These are phyloP conservation scores for Clonostachys sp. DNA, from an alignment of 2,329 filamentous ascomycete species.

Conservation along the genomic window DNA sequence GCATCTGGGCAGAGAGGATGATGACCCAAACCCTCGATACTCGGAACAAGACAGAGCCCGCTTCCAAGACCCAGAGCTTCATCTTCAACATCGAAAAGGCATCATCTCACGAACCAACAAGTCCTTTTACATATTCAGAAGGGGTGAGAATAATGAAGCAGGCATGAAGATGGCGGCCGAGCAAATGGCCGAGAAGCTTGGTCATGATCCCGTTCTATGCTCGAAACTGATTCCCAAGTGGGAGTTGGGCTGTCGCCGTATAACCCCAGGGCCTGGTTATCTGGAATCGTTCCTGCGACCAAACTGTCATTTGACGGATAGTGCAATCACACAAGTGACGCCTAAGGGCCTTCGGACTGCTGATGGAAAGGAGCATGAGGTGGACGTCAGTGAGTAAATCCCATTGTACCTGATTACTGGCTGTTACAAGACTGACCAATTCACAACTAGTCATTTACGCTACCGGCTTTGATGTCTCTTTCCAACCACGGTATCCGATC, in stretches of 20 bases:
- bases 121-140: too few species aligned
- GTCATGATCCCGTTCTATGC: background rate
- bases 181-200: background rate
- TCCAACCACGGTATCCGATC: background rate
- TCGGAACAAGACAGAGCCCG: too few species aligned
- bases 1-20: too few species aligned
- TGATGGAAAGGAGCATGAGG: conserved; percentile 10
- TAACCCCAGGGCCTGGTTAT: background rate
- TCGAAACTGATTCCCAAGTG: background rate
- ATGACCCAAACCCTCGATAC: too few species aligned
- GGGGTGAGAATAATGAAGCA: too few species aligned
- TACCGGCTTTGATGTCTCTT: background rate
- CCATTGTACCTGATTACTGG: too few species aligned
- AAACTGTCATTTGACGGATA: background rate
- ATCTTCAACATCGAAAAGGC: too few species aligned
- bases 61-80: too few species aligned
- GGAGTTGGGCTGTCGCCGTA: background rate
- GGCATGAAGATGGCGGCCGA: too few species aligned
- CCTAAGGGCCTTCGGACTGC: background rate
- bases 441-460: background rate
- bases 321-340: background rate
- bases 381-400: conserved; percentile 1
- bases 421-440: too few species aligned
- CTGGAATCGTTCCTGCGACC: background rate
- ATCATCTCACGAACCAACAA: too few species aligned